Base-by-base conservation (phyloP, 805 yeast species). In the Saturnispora mendoncae region DNA sequence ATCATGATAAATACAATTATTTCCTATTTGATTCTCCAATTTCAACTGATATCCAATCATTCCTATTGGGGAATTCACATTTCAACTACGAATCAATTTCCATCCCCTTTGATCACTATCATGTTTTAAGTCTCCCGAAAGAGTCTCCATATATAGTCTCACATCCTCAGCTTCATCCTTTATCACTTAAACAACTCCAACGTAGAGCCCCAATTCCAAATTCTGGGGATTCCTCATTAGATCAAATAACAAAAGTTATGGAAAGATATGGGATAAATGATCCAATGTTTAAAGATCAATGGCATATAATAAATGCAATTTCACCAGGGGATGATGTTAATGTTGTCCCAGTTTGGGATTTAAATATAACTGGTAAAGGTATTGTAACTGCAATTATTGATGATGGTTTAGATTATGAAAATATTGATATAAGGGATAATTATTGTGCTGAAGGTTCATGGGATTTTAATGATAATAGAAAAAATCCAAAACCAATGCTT, bases 351-450 rank as follows among this genome's bases (percentile, higher is more conserved):
- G 77, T 86, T 10, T 92, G 98, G 98, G 65, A 68, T 24, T 76
- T 77, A 44, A 83, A 81, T 37, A 75, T 82, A 43, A 81, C 92
- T 0, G 98, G 98, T 1, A 60, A 69, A 28, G 90, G 92, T 4
- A 69, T 85, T 5, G 85, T 84, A 1, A 80, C 88, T 1, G 96
- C 97, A 2, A 72, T 92, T 30, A 82, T 92, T 0, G 98, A 92
- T 61, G 98, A 92, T 62, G 98, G 98, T 1, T 61, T 92, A 21
- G 98, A 92, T 62, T 79, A 73, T 56, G 84, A 82, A 41, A 77
- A 78, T 53, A 72, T 68, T 2, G 97, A 92, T 62, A 66, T 92
- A 45, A 64, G 66, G 24, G 75, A 67, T 30, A 84, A 81, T 51
- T 92, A 81, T 58, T 74, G 72, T 53, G 62, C 67, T 12, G 77